Base-by-base conservation (phyloP, 78 protist genomes). In the Pirum gemmata region DNA sequence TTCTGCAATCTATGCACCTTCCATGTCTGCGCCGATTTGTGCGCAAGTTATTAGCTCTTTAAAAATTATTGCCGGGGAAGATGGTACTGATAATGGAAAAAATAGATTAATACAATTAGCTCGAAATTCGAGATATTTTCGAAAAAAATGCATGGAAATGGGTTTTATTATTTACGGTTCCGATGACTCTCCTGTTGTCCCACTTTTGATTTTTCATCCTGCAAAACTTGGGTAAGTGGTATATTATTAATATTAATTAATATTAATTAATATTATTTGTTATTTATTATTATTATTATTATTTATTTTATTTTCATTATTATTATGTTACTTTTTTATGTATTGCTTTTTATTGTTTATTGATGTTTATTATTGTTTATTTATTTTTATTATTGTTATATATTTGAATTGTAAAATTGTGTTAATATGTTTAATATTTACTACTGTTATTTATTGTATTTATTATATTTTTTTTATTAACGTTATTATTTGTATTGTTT, bases 161-260 rank as follows among this genome's bases (percentile, higher is more conserved):
- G 96, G 96, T 25, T 94, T 94, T 73, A 87, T 87, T 13, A 87
- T 93, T 41, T 76, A 93, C 41, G 98, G 98, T 79, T 91, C 85
- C 73, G 83, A 87, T 73, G 98, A 93, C 83, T 89, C 96, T 34
- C 99, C 99, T 1, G 95, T 98, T 80, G 90, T 98, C 0, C 99
- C 99, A 1, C 35, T 97, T n/a, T 83, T 98, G 94, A 85, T 98
- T 39, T 95, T 87, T 91, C 83, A 95, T 76, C 98, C 99, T 18
- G 89, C 93, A 5, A 96, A 95, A 90, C 89, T 97, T 2, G 84
- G 93, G 87, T 79, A 35, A 29, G 86, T n/a, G n/a, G n/a, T n/a
- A n/a, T n/a, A n/a, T n/a, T n/a, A n/a, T n/a, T n/a, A n/a, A n/a
- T n/a, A n/a, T n/a, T n/a, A n/a, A n/a, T n/a, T n/a, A n/a, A n/a